Base-by-base conservation (phyloP, 805 yeast genomes). In the Citeromyces nyonsensis region DNA sequence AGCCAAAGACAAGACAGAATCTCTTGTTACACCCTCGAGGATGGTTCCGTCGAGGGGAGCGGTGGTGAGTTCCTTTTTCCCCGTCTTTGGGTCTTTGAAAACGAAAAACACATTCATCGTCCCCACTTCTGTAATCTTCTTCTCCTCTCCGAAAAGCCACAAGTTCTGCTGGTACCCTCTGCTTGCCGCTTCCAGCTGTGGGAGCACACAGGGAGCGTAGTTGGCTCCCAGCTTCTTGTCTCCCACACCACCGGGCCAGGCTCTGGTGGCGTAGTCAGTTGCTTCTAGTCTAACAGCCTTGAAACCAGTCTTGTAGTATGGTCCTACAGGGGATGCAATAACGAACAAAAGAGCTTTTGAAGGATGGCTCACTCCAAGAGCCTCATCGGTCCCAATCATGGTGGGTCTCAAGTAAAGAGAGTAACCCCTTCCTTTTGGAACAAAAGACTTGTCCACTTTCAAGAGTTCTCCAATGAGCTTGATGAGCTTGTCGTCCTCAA, bases 201-300 rank as follows among this genome's bases (percentile, higher is more conserved):
- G 96, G 51, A 69, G 66, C 48, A 86, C 73, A 55, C 95, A 82
- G 40, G 97, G 96, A 29, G 96, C 98, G 52, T 88, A 88, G 66
- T 88, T 88, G 39, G 95, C 96, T 57, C 98, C 98, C 48, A 88
- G 72, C 60, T 88, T 88, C 57, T 73, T 78, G 71, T 88, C 80
- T 59, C 98, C 98, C 45, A 75, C 85, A 56, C 97, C 98, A 49
- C 95, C 95, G 51, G 97, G 97, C 97, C 97, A 88, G 22, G 98
- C 97, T 63, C 98, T 81, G 24, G 86, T 86, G 32, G 95, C 95
- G 45, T 82, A 75, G 52, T 84, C 94, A 25, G 95, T 86, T 43
- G 97, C 96, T 61, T 88, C 95, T 41, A 91, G 68, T 39, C 72
- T 66, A 34, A 91, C 95, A 28, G 97, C 95, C 60, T 86, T 85